Base-by-base conservation (phyloP, 345 rosid genomes). In the Salix arbutifolia region DNA sequence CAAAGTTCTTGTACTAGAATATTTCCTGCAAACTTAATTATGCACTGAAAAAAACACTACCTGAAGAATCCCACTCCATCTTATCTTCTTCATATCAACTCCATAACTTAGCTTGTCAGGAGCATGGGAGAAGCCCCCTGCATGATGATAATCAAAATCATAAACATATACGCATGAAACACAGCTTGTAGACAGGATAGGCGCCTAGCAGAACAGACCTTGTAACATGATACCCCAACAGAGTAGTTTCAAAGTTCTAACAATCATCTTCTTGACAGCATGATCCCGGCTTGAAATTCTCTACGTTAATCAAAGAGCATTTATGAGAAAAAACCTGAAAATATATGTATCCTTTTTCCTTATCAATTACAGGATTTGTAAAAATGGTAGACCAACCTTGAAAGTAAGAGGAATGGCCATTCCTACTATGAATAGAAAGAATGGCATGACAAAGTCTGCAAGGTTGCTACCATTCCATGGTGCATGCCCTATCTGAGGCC, bases 371-470 rank as follows among this genome's bases (percentile, higher is more conserved):
- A 14, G 7, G 2, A 56, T 44, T 33, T 21, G 53, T 9, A 21
- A 12, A 44, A 60, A 1, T 40, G 52, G 17, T 6, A 56, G 65
- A 56, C 46, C 10, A 52, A 94, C 98, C 93, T 91, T 94, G 5
- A 94, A 79, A 83, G 98, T 84, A 69, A 94, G 97, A 10, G 97
- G 87, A 66, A 92, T 85, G 83, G 98, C 90, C 88, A 92, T 88
- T 16, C 98, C 98, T 19, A 94, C 97, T 30, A 91, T 92, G 83
- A 94, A 92, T 65, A 94, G 79, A 62, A 94, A 94, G 88, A 94
- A 94, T 17, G 98, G 98, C 97, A 92, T 91, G 6, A 92, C 97
- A 75, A 91, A 94, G 88, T 94, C 98, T 25, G 97, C 98, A 37
- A 94, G 86, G 81, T 94, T 87, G 84, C 97, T 91, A 18, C 98